Base-by-base conservation (phyloP, 148 eudicot genomes). In the Vaccinium macrocarpon region DNA sequence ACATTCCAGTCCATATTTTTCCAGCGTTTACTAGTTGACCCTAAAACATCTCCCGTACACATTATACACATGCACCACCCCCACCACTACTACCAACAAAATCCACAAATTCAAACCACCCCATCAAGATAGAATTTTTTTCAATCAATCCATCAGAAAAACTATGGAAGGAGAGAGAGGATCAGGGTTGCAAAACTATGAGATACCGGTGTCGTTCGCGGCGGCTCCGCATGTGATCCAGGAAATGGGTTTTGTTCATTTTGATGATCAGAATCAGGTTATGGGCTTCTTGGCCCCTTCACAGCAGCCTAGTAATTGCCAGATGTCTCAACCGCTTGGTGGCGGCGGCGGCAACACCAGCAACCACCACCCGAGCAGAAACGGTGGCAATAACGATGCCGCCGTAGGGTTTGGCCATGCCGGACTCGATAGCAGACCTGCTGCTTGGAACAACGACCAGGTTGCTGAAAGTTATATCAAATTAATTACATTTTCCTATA, bases 171-270 rank as follows among this genome's bases (percentile, higher is more conserved):
- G 86, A 53, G 86, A 85, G 50, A 62, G 85, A 42, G 83, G 32
- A 73, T 81, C 66, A 21, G 16, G 11, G 61, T 70, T 88, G 53
- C 84, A 86, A 51, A 87, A 76, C 82, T 87, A 86, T 75, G 87
- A 87, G 21, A 84, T 85, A 13, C 82, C 85, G 13, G 83, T 78
- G 21, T 81, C 82, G 19, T 79, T 68, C 49, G 79, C 85, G 9
- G 79, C 84, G 18, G 32, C 84, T 72, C 75, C 85, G 4, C 84
- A 61, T 19, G 48, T 42, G 1, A 79, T 83, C 79, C 87, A 87
- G 13, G 90, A 90, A 82, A 75, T 88, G 88, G 89, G 89, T 0
- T 90, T 89, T 84, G 74, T 83, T 6, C 92, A 87, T 35, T 89
- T 88, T 35, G 87, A 88, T 49, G 88, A 88, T 85, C 90, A 90